Conservation (phyloP, 805 yeast species). For the Phaffomyces antillensis region DNA sequence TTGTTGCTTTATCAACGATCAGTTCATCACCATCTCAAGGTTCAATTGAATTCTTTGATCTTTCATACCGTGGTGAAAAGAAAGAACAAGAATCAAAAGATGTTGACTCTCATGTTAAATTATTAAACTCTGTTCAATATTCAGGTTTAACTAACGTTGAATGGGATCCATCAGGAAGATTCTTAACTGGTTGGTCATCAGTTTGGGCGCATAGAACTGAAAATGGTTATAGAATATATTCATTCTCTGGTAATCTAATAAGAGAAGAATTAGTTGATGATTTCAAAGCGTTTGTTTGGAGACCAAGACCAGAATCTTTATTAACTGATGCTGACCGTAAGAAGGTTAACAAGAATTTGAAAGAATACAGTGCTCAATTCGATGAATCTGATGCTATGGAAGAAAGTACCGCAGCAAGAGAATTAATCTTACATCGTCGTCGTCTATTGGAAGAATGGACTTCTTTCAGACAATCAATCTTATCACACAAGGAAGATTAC, state of each 20-base stretch:
- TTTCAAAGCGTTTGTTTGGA: slow-evolving; percentile 89
- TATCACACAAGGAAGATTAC: slow-evolving; percentile 40
- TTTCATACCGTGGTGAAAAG: slow-evolving; percentile 70
- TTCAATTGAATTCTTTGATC: slow-evolving; percentile 79
- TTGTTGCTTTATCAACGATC: slow-evolving; percentile 46
- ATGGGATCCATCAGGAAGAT: slow-evolving; percentile 98
- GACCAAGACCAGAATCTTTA: slow-evolving; percentile 88
- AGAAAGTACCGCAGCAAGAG: slow-evolving; percentile 87
- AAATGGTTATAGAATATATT: slow-evolving; percentile 85
- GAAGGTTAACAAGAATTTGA: slow-evolving; percentile 84
- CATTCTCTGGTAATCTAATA: slow-evolving; percentile 69
- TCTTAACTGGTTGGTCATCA: slow-evolving; percentile 81
- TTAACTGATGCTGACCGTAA: slow-evolving; percentile 75
- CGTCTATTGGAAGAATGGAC: slow-evolving; percentile 79
- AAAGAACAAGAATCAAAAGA: slow-evolving; percentile 36
- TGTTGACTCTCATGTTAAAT: slow-evolving; percentile 25
- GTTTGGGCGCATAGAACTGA: slow-evolving; percentile 77
- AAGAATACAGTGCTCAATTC: slow-evolving; percentile 85
- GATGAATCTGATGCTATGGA: slow-evolving; percentile 96
- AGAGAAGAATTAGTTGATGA: slow-evolving; percentile 74
- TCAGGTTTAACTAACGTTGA: slow-evolving; percentile 74
- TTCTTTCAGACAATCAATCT: slow-evolving; percentile 57
- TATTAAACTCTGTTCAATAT: slow-evolving; percentile 52
- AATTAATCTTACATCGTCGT: slow-evolving; percentile 79
- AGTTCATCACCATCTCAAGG: slow-evolving; percentile 43